These are phyloP conservation scores for Trypanosoma mega DNA, from an alignment of 208 protist genomes.

Conservation along the genomic window DNA sequence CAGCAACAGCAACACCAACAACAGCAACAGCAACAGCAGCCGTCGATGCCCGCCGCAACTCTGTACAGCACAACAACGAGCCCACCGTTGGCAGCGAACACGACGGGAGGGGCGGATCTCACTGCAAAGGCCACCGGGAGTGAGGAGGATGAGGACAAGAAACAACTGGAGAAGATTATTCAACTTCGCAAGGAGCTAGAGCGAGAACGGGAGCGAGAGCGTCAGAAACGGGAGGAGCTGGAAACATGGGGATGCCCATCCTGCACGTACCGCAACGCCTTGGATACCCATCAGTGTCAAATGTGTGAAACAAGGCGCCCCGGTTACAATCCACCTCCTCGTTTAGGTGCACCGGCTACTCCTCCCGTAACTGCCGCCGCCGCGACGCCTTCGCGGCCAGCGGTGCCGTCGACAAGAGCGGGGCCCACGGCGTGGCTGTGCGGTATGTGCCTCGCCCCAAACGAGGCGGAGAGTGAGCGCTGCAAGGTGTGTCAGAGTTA, in stretches of 20 bases:
- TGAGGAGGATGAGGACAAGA: constrained; percentile 67
- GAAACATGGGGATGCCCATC: constrained; percentile 73
- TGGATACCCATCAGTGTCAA: constrained; percentile 44
- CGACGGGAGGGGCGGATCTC: too few species aligned
- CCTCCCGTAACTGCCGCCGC: background rate
- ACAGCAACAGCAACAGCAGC: constrained; percentile 10
- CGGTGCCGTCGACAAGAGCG: constrained; percentile 7
- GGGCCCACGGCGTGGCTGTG: constrained; percentile 55
- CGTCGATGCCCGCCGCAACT: background rate
- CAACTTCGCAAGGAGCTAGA: constrained; percentile 78
- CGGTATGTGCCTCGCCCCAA: constrained; percentile 63
- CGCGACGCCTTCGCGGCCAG: background rate
- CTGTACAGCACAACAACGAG: too few species aligned
- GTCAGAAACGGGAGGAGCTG: constrained; percentile 54
- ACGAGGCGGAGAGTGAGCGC: constrained; percentile 31
- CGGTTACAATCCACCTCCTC: constrained; percentile 34
- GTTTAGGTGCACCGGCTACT: constrained; percentile 4
- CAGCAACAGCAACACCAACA: background rate
- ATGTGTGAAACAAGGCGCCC: constrained; percentile 65
- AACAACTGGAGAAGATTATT: constrained; percentile 82
- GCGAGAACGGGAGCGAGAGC: constrained; percentile 70
- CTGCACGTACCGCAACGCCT: constrained; percentile 78
- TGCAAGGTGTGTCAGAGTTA: constrained; percentile 64
- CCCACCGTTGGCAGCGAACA: too few species aligned
- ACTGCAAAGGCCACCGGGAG: background rate